Percentiles rank a stretch among this genome's conserved stretches.
Evolutionary conservation across 2,329 filamentous ascomycete species (phyloP).

Genomic region (Pseudogymnoascus sp.): DNA sequence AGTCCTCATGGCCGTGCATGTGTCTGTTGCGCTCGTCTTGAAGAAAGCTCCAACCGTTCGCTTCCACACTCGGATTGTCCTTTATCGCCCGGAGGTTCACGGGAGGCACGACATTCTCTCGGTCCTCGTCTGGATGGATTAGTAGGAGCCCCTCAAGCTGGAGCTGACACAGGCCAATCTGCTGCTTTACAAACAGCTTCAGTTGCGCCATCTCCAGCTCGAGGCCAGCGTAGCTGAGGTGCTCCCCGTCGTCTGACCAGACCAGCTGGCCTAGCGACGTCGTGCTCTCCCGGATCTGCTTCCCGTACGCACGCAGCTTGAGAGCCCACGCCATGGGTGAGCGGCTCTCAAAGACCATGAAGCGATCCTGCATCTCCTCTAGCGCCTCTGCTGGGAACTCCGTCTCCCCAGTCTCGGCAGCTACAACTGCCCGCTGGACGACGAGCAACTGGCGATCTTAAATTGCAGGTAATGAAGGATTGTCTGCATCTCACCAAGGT

Average conservation of each 20-base stretch:
- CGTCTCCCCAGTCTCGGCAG: constrained; percentile 10
- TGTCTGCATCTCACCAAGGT: background rate
- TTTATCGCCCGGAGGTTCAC: constrained; percentile 3
- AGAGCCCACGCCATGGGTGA: constrained; percentile 15
- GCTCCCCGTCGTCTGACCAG: constrained; percentile 13
- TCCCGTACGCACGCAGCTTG: constrained; percentile 14
- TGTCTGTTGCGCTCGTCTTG: too few species aligned
- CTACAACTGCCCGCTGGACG: constrained; percentile 12
- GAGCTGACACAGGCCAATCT: background rate
- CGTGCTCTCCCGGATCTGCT: constrained; percentile 13
- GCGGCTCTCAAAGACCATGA: constrained; percentile 13
- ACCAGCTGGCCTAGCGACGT: constrained; percentile 12
- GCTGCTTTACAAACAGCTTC: background rate
- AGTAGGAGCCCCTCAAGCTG: constrained; percentile 10
- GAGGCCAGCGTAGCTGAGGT: constrained; percentile 13
- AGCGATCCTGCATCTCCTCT: constrained; percentile 15
- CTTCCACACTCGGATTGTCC: constrained; percentile 10
- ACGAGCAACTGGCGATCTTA: too few species aligned
- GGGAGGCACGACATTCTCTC: background rate
- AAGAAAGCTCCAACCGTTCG: too few species aligned
- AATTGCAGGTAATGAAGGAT: too few species aligned
- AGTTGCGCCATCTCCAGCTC: constrained; percentile 11
- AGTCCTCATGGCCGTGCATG: too few species aligned
- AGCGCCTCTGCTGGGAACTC: constrained; percentile 10
- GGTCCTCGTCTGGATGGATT: background rate